Evolutionary conservation across 176 grass and related monocot genomes (phyloP).

Genomic region (Microstegium vimineum): DNA sequence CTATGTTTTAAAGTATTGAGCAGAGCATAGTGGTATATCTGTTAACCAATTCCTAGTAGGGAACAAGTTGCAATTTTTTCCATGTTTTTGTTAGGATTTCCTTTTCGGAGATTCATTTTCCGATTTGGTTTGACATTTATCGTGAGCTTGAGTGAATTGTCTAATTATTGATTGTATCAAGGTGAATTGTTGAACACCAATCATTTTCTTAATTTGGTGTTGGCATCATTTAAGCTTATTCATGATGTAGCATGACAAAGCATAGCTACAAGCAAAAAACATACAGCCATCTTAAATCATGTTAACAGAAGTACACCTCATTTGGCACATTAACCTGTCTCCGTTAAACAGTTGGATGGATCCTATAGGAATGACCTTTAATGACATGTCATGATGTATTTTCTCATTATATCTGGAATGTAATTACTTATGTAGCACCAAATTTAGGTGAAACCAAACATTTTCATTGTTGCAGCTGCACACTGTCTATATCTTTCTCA

Average conservation of each 20-base stretch:
- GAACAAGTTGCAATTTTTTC: too few species aligned
- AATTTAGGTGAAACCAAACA: not conserved
- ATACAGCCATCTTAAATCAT: not conserved
- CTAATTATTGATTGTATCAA: not conserved
- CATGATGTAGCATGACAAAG: not conserved
- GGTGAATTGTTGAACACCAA: not conserved
- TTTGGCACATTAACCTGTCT: not conserved
- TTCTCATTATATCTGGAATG: not conserved
- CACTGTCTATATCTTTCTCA: not conserved
- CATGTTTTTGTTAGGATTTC: too few species aligned
- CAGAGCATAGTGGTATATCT: not conserved
- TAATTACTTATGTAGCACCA: not conserved
- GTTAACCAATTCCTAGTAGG: too few species aligned
- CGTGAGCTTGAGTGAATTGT: not conserved
- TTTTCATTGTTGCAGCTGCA: not conserved
- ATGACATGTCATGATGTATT: not conserved
- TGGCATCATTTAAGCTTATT: not conserved
- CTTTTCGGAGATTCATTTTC: too few species aligned
- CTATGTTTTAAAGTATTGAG: not conserved
- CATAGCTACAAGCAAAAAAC: not conserved
- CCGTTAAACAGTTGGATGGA: too few species aligned
- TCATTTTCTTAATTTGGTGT: not conserved
- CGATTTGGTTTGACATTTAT: not conserved
- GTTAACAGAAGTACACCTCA: not conserved
- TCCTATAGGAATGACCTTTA: not conserved